A percentile compares a stretch with the other conserved stretches of the same genome.
These are phyloP conservation scores for Verticillium longisporum DNA, from an alignment of 2,329 filamentous ascomycete genomes.

Conservation along the genomic window DNA sequence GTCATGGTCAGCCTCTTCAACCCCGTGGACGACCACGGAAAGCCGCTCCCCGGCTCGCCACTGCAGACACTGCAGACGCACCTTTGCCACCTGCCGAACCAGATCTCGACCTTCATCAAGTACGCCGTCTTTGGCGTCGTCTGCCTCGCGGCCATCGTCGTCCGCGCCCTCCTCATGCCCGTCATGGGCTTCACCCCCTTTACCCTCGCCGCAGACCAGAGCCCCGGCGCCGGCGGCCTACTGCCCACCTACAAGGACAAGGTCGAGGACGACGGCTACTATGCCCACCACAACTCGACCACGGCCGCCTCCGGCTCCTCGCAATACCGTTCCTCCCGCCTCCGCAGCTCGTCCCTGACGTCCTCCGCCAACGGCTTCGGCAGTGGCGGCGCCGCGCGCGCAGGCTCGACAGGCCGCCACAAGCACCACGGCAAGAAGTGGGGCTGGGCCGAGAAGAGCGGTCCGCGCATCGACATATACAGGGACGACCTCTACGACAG, in stretches of 20 bases:
- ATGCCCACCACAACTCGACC: slow-evolving; percentile 9
- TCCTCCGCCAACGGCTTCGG: slow-evolving; percentile 10
- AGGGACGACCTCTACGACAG: slow-evolving; percentile 36
- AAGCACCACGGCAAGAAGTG: slow-evolving; percentile 23
- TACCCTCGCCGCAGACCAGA: slow-evolving; percentile 36
- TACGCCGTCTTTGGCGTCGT: slow-evolving; percentile 63
- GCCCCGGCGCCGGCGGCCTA: slow-evolving; percentile 16
- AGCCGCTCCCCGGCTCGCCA: slow-evolving; percentile 34
- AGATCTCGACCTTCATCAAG: slow-evolving; percentile 74
- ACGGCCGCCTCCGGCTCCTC: slow-evolving; percentile 25
- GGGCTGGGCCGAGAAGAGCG: slow-evolving; percentile 35
- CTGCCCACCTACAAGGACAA: slow-evolving; percentile 49
- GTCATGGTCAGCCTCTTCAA: slow-evolving; percentile 89
- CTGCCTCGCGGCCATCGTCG: slow-evolving; percentile 40
- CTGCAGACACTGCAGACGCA: slow-evolving; percentile 73
- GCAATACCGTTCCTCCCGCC: slow-evolving; percentile 20
- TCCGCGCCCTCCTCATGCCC: slow-evolving; percentile 51
- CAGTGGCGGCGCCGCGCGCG: slow-evolving; percentile 8
- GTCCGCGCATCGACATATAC: slow-evolving; percentile 49
- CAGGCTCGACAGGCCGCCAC: slow-evolving; percentile 12
- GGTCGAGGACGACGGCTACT: slow-evolving; percentile 36
- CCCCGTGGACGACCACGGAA: slow-evolving; percentile 61
- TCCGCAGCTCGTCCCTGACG: slow-evolving; percentile 17
- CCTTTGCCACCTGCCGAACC: slow-evolving; percentile 84
- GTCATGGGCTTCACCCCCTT: slow-evolving; percentile 46